A percentile compares a stretch with the other conserved stretches of the same genome.
Conservation (phyloP, 75 land plant genomes). For the Azolla pinnata region DNA sequence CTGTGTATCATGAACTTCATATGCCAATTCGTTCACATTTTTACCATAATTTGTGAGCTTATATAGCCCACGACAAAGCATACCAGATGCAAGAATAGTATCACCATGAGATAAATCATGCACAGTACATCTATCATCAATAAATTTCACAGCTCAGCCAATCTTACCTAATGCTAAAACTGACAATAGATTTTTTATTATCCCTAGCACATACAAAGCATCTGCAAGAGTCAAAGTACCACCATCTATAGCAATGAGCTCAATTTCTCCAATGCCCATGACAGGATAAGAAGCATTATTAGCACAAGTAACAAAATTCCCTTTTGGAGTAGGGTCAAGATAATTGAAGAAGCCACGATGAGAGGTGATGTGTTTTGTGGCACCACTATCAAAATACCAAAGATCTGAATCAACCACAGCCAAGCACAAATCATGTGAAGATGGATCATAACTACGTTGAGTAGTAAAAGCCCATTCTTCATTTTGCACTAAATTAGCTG, state of each 20-base stretch:
- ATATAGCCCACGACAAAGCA: not conserved
- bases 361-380: no score
- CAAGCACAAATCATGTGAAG: no score
- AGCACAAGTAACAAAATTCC: not conserved
- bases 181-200: not conserved
- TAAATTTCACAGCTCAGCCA: not conserved
- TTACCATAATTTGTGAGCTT: not conserved
- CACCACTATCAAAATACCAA: no score
- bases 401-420: no score
- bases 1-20: not conserved
- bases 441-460: no score
- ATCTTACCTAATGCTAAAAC: not conserved
- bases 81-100: not conserved
- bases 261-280: not conserved
- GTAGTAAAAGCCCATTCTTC: no score
- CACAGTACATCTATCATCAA: not conserved
- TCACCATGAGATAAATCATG: not conserved
- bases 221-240: not conserved
- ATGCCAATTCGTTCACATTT: not conserved
- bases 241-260: not conserved
- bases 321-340: not conserved
- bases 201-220: not conserved
- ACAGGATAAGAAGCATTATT: not conserved
- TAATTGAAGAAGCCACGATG: no score
- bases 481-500: no score